Evolutionary conservation across 2,329 filamentous ascomycete species (phyloP), one percentile per base, ranked within the genome.

Genomic region (Aspergillus tubingensis): DNA sequence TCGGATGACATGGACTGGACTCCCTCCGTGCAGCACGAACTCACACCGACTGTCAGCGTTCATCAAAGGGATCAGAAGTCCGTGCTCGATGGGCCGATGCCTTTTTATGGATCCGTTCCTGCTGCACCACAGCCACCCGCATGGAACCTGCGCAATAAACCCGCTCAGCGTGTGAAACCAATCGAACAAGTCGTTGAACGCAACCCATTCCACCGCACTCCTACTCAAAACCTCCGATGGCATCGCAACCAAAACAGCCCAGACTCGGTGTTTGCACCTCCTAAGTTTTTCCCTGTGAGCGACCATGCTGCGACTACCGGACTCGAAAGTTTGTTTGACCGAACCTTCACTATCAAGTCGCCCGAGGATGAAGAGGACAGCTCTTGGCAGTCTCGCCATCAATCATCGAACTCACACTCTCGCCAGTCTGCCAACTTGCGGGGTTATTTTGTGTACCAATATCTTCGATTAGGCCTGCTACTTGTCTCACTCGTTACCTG

Each of bases 1-100:
- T 69, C 66, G 17, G 79, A 81, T 61, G 74, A 73, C 44, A 82
- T 83, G 81, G 81, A 83, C 61, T 83, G 81, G 81, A 79, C 78
- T 36, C 81, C 81, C n/a, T 78, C 79, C 38, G 62, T 69, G 43
- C 73, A 77, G 43, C 70, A 75, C 56, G 63, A 74, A 19, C 68
- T 78, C 19, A 70, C 69, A 48, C 73, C 74, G 32, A 74, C 53
- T 6, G 63, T 72, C 13, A 72, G 71, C 54, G 62, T 72, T n/a
- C 63, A 68, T 30, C 68, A 69, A 39, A 70, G 72, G 47, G 68
- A 73, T 44, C 67, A 68, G 49, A 69, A 63, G 23, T 70, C 69
- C 48, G 64, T 74, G 30, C 65, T 72, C 13, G 67, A 73, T 50
- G 72, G 69, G 5, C 75, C 77, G 11, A 72, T 71, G 44, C 78